A percentile compares a stretch with the other conserved stretches of the same genome.
phyloP scores from a whole-genome alignment of 2,329 filamentous ascomycete genomes.

The Talaromyces sp. region DNA sequence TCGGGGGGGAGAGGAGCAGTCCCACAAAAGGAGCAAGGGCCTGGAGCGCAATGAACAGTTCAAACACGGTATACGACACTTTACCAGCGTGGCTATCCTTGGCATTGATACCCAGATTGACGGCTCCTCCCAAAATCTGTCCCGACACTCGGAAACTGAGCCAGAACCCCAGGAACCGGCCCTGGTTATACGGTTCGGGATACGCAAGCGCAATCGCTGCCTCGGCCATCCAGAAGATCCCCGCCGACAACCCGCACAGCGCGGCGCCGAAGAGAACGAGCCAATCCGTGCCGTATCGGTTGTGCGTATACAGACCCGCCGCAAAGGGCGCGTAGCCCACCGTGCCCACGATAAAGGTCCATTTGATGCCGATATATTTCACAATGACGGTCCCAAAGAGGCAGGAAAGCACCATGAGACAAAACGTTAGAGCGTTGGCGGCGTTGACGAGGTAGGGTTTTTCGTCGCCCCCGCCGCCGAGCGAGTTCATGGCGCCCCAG shows the following conservation, averaged over 20 bases:
- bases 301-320: slow-evolving; percentile 68
- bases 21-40: slow-evolving; percentile 62
- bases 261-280: slow-evolving; percentile 65
- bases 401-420: slow-evolving; percentile 69
- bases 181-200: slow-evolving; percentile 65
- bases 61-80: slow-evolving; percentile 65
- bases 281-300: slow-evolving; percentile 66
- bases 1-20: slow-evolving; percentile 59
- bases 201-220: slow-evolving; percentile 70
- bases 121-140: slow-evolving; percentile 67
- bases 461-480: slow-evolving; percentile 65
- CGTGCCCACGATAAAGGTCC: slow-evolving; percentile 66
- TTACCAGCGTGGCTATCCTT: slow-evolving; percentile 56
- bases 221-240: slow-evolving; percentile 73
- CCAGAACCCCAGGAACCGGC: slow-evolving; percentile 65
- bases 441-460: slow-evolving; percentile 65
- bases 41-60: slow-evolving; percentile 69
- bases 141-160: slow-evolving; percentile 59
- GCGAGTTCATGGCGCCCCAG: slow-evolving; percentile 69
- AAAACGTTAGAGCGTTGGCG: slow-evolving; percentile 68
- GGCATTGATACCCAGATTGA: slow-evolving; percentile 65
- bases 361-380: slow-evolving; percentile 66
- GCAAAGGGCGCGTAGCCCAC: slow-evolving; percentile 69
- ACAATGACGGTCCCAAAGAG: slow-evolving; percentile 63
- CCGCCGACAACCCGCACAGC: slow-evolving; percentile 65